phyloP scores from a whole-genome alignment of 169 alveolate species.

The Cryptosporidium tyzzeri region DNA sequence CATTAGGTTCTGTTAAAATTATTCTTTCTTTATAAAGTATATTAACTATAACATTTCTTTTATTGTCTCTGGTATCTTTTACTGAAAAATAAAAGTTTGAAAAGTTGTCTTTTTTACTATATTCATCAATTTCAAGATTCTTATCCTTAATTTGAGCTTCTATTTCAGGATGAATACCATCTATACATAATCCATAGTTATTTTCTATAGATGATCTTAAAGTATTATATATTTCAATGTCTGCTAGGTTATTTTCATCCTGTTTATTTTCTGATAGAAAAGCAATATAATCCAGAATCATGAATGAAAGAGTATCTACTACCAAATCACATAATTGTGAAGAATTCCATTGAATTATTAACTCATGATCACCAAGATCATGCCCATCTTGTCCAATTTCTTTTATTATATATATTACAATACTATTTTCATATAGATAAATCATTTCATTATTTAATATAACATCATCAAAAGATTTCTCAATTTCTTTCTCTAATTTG shows the following conservation, averaged over 20 bases:
- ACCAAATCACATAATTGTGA: conserved; percentile 31
- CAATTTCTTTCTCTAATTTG: conserved; percentile 11
- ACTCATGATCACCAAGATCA: conserved; percentile 7
- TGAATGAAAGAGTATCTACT: conserved; percentile 65
- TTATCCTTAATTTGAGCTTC: conserved; percentile 2
- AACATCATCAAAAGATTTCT: conserved; percentile 51
- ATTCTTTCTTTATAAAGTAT: conserved; percentile 23
- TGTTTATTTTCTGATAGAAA: background rate
- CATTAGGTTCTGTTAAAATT: conserved; percentile 34
- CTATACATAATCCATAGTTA: conserved; percentile 39
- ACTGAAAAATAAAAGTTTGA: conserved; percentile 23
- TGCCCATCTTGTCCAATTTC: background rate
- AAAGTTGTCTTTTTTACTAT: background rate
- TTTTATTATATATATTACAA: conserved; percentile 12
- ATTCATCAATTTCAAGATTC: background rate
- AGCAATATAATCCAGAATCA: conserved; percentile 40
- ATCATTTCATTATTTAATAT: background rate
- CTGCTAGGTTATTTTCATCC: background rate
- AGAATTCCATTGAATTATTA: conserved; percentile 64
- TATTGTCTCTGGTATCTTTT: background rate
- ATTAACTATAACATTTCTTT: conserved; percentile 12
- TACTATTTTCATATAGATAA: conserved; percentile 12
- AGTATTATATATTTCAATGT: conserved; percentile 13
- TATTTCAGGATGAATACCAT: conserved; percentile 49
- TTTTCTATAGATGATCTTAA: conserved; percentile 34